Conservation (phyloP, 805 yeast genomes). For the Debaryomyces hansenii region DNA sequence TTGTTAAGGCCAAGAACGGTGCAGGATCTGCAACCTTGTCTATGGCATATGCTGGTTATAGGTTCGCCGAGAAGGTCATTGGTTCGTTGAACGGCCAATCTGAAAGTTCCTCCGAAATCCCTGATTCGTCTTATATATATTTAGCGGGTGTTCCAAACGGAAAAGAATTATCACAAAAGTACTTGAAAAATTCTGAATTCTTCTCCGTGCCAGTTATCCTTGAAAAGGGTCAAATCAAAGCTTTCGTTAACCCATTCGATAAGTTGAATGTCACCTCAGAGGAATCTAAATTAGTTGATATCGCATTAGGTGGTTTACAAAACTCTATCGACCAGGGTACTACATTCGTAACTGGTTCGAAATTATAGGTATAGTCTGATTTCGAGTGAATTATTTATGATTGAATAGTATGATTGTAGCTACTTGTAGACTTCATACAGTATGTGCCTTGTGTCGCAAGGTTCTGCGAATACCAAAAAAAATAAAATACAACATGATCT, state of each 20-base stretch:
- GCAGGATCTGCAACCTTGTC: conserved; percentile 93
- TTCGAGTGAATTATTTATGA: background rate
- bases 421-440: background rate
- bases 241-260: conserved; percentile 36
- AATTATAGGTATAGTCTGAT: conserved; percentile 21
- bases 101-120: conserved; percentile 16
- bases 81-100: conserved; percentile 25
- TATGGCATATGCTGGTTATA: conserved; percentile 93
- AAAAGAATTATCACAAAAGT: conserved; percentile 32
- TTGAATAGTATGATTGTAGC: background rate
- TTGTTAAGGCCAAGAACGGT: conserved; percentile 92
- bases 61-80: conserved; percentile 61
- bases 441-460: background rate
- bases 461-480: background rate
- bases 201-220: conserved; percentile 51
- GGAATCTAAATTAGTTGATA: conserved; percentile 34
- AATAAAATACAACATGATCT: conserved; percentile 25
- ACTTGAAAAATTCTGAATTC: conserved; percentile 41
- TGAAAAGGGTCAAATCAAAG: conserved; percentile 34
- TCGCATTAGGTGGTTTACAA: conserved; percentile 41
- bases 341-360: conserved; percentile 37
- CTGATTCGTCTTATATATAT: conserved; percentile 53
- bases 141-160: conserved; percentile 57
- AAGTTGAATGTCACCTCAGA: conserved; percentile 25
- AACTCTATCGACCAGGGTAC: conserved; percentile 42